Base-by-base conservation (phyloP, 2,329 filamentous ascomycete species). In the Colletotrichum neosansevieriae region DNA sequence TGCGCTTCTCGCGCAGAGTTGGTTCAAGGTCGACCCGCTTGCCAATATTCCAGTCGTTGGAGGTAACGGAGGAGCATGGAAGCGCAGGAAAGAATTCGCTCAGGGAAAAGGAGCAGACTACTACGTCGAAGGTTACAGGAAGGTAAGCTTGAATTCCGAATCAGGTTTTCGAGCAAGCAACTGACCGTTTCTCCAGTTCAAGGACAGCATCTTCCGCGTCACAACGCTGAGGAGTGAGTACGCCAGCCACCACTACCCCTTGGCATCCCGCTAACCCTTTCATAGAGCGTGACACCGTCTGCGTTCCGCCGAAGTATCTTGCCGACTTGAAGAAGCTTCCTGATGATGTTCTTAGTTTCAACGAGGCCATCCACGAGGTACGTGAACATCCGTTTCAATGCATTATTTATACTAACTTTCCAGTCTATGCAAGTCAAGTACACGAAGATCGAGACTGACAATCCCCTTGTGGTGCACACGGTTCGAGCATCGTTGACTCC, bases 401-500 rank as follows among this genome's bases (percentile, higher is more conserved):
- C 10, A 17, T 21, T 6, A 3, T 6, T 12, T 17, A 19, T 56
- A 12, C 58, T 67, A 49, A 67, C 44, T 12, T 24, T 10, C 3
- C 17, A 79, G 74, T 63, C 59, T 3, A 75, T 80, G 74, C 74
- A 78, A 29, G 45, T 72, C 29, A 76, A 77, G 62, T 80, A 80
- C 72, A 80, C 77, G 38, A 72, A 72, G 42, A 58, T 81, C n/a
- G 32, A 70, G 1, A 64, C 68, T 9, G 72, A 73, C 5, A 63
- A 72, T 6, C 70, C 70, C 7, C 56, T 74, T 6, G 54, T 80
- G 10, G 65, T 75, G 0, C 75, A 78, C 64, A 74, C 74, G 0
- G 64, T 81, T 69, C 79, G 77, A 57, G 67, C 70, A 1, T 74
- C 70, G 32, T 70, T 81, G 19, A 81, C 79, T 0, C 79, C 79